Evolutionary conservation across 176 grass and related monocot genomes (phyloP).

Genomic region (Rhipidocladum racemiflorum): DNA sequence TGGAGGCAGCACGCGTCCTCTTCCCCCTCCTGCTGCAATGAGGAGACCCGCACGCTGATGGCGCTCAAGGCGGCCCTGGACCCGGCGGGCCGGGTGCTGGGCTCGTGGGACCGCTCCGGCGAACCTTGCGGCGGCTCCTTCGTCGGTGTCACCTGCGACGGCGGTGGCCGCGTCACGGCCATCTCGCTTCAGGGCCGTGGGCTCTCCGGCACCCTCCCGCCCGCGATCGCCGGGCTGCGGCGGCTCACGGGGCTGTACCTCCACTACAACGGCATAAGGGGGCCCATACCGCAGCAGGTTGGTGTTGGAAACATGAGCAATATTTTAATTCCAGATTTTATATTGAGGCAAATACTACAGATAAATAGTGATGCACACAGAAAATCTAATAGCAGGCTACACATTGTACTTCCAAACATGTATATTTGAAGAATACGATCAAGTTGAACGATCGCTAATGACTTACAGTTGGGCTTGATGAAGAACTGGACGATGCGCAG

Average conservation of each 20-base stretch:
- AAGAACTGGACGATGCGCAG: too few species aligned
- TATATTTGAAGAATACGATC: too few species aligned
- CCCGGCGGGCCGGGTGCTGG: conserved; percentile 50
- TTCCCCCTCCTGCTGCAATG: background rate
- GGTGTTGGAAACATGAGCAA: too few species aligned
- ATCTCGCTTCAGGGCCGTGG: conserved; percentile 82
- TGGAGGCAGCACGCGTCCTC: conserved; percentile 18
- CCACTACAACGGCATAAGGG: conserved; percentile 82
- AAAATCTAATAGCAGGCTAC: too few species aligned
- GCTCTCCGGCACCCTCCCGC: conserved; percentile 65
- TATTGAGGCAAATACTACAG: too few species aligned
- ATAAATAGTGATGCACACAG: too few species aligned
- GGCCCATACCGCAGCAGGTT: conserved; percentile 74
- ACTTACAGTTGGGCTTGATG: too few species aligned
- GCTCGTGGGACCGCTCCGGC: conserved; percentile 51
- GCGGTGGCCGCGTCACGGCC: conserved; percentile 51
- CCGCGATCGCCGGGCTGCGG: conserved; percentile 59
- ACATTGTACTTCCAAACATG: too few species aligned
- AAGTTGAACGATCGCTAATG: too few species aligned
- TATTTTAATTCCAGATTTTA: too few species aligned
- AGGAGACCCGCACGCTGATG: conserved; percentile 52
- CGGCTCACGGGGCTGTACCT: conserved; percentile 79
- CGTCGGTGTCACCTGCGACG: conserved; percentile 72
- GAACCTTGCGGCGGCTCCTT: conserved; percentile 57
- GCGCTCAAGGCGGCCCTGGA: conserved; percentile 61